Conservation (phyloP, 2,329 filamentous ascomycete species). For the Leptographium lundbergii region DNA sequence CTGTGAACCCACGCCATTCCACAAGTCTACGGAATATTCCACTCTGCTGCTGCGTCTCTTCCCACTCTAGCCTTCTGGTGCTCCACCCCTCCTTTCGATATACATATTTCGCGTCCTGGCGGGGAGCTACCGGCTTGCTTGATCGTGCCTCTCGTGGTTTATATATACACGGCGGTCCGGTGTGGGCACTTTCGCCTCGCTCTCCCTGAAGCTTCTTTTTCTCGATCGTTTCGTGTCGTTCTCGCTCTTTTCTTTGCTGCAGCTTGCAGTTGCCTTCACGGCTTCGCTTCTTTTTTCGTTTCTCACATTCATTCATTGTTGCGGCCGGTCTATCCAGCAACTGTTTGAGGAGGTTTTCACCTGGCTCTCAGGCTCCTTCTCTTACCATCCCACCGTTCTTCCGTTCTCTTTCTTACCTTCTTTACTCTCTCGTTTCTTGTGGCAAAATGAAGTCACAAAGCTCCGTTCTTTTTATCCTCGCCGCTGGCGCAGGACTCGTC, state of each 20-base stretch:
- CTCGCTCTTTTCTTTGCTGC: neutral
- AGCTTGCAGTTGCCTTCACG: neutral
- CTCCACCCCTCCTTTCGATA: constrained; percentile 1
- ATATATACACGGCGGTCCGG: neutral
- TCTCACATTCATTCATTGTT: neutral
- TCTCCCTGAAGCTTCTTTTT: neutral
- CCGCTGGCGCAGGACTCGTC: constrained; percentile 1
- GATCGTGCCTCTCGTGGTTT: neutral
- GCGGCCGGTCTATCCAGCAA: neutral
- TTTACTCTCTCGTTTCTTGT: neutral
- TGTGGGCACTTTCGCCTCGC: neutral
- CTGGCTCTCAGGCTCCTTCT: neutral
- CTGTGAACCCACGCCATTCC: neutral
- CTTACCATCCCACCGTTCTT: too few relatives aligned
- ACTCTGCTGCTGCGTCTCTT: neutral
- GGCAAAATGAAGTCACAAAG: constrained; percentile 5
- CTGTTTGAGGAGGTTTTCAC: neutral
- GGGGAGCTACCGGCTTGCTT: neutral
- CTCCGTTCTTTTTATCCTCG: constrained; percentile 4
- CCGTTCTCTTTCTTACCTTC: neutral
- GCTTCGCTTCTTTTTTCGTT: neutral
- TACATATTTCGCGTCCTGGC: neutral
- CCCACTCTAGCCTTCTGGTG: neutral
- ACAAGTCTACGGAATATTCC: neutral
- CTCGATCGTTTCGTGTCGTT: neutral